Percentiles rank a stretch among this genome's conserved stretches.
These are phyloP conservation scores for Phaseolus coccineus DNA, from an alignment of 331 rosid species.

Conservation along the genomic window DNA sequence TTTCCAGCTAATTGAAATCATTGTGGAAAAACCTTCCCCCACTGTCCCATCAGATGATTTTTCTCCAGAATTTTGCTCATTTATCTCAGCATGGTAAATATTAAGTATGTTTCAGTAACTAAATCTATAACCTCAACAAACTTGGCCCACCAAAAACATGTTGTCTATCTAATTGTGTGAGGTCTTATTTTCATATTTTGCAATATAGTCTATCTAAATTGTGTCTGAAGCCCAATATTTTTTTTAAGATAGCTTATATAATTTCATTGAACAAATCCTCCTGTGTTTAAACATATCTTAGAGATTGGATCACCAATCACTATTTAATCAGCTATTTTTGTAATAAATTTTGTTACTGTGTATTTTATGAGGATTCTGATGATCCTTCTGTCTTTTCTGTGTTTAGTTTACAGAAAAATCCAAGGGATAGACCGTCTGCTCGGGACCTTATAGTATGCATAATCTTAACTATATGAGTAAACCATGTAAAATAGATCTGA, in stretches of 20 bases:
- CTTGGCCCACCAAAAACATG: not conserved
- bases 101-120: conserved; percentile 23
- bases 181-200: conserved; percentile 14
- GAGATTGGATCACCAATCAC: not conserved
- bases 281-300: conserved; percentile 5
- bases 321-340: not conserved
- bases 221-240: not conserved
- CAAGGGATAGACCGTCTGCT: conserved; percentile 73
- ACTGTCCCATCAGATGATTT: conserved; percentile 76
- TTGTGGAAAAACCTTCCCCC: conserved; percentile 83
- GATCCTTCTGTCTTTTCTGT: conserved; percentile 22
- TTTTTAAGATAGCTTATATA: not conserved
- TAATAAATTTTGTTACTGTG: conserved; percentile 29
- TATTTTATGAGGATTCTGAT: conserved; percentile 43
- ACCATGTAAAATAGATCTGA: conserved; percentile 13
- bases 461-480: conserved; percentile 36
- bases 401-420: conserved; percentile 79
- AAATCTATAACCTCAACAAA: conserved; percentile 31
- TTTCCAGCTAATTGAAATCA: conserved; percentile 77
- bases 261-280: conserved; percentile 11
- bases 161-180: not conserved
- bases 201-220: not conserved
- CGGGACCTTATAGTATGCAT: conserved; percentile 78
- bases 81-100: conserved; percentile 86
- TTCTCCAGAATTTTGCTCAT: conserved; percentile 89